Conservation (phyloP, 2,329 filamentous ascomycete genomes). For the Aspergillus bombycis region DNA sequence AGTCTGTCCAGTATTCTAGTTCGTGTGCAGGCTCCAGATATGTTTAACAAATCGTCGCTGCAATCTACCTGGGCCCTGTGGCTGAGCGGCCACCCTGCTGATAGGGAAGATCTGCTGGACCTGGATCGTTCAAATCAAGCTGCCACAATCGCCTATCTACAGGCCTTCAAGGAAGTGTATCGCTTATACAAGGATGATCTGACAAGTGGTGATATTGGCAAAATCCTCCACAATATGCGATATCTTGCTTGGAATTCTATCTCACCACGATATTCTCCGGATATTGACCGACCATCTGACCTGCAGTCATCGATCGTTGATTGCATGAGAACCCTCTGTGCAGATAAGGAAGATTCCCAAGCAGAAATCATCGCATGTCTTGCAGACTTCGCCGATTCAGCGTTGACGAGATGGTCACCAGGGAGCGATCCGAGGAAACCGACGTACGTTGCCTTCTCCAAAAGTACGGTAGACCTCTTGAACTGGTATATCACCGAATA, state of each 20-base stretch:
- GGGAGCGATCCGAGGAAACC: conserved; percentile 56
- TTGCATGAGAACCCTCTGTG: conserved; percentile 39
- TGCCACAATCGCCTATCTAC: conserved; percentile 82
- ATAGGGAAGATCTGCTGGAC: conserved; percentile 46
- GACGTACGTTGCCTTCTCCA: conserved; percentile 88
- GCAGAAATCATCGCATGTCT: conserved; percentile 49
- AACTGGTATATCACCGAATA: conserved; percentile 45
- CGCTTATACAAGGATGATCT: conserved; percentile 69
- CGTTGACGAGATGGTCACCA: conserved; percentile 41
- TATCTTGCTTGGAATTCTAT: conserved; percentile 73
- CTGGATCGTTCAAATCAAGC: conserved; percentile 70
- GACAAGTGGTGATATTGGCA: conserved; percentile 62
- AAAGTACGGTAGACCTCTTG: conserved; percentile 74
- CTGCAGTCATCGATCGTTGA: conserved; percentile 39
- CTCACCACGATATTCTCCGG: conserved; percentile 42
- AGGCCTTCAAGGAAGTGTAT: conserved; percentile 76
- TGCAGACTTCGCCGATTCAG: conserved; percentile 71
- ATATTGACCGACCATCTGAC: conserved; percentile 43
- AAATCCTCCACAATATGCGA: conserved; percentile 72
- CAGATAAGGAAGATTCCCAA: conserved; percentile 42
- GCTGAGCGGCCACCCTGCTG: conserved; percentile 65
- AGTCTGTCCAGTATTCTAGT: conserved; percentile 66
- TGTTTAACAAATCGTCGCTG: conserved; percentile 53
- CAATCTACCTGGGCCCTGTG: conserved; percentile 70
- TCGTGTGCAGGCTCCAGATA: conserved; percentile 47